These are phyloP conservation scores for Apiotrichum siamense DNA, from an alignment of 1,284 basidiomycete genomes.

Conservation along the genomic window DNA sequence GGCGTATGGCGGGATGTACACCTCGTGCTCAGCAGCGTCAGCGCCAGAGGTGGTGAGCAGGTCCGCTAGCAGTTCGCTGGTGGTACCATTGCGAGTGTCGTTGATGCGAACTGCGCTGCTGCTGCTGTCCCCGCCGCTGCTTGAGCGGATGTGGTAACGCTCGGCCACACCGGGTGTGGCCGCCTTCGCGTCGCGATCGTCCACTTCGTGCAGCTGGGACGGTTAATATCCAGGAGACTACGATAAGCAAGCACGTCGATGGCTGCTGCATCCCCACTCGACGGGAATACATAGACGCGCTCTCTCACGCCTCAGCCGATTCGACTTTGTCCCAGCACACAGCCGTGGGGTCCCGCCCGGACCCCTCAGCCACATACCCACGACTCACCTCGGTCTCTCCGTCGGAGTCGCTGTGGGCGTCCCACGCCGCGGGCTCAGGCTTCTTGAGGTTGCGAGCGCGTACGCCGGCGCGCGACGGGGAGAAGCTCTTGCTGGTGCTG, in stretches of 20 bases:
- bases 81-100: not conserved
- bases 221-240: not conserved
- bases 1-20: not conserved
- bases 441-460: no score
- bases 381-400: constrained; percentile 2
- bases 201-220: not conserved
- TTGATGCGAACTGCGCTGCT: not conserved
- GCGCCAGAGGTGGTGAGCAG: not conserved
- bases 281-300: no score
- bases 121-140: not conserved
- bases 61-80: not conserved
- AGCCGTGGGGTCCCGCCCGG: no score
- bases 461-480: not conserved
- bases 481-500: not conserved
- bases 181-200: not conserved
- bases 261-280: no score
- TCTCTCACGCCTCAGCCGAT: no score
- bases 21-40: not conserved
- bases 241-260: no score
- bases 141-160: no score
- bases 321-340: no score
- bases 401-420: not conserved
- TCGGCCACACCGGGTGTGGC: not conserved
- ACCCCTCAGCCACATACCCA: not conserved
- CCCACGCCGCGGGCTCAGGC: not conserved